Evolutionary conservation across 192 early-diverging fungal species (phyloP).

Genomic region (Backusella liffmaniae): DNA sequence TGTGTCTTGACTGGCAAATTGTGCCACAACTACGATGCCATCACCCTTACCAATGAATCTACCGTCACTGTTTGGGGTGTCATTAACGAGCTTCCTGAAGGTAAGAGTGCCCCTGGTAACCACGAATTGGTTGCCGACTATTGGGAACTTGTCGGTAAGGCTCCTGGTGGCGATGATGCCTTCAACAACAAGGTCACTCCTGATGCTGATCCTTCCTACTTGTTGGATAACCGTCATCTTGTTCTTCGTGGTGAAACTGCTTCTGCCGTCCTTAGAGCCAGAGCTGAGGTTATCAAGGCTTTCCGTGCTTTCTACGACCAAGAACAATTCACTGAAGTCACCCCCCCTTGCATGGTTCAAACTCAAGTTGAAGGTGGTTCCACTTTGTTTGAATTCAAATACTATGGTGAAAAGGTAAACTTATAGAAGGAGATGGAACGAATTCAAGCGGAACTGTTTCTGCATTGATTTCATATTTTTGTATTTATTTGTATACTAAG

Average conservation of each 20-base stretch:
- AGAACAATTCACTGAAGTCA: constrained; percentile 82
- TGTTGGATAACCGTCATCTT: constrained; percentile 94
- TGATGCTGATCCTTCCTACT: constrained; percentile 84
- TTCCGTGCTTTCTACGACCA: constrained; percentile 96
- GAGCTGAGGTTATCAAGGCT: constrained; percentile 81
- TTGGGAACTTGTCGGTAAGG: constrained; percentile 92
- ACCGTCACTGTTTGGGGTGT: constrained; percentile 88
- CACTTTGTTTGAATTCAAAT: constrained; percentile 93
- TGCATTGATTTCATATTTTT: no score
- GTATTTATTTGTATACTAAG: no score
- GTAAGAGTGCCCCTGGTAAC: constrained; percentile 94
- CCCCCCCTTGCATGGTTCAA: constrained; percentile 99
- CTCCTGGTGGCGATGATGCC: constrained; percentile 93
- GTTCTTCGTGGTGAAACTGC: constrained; percentile 93
- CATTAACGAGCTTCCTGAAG: constrained; percentile 84
- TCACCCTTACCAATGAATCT: constrained; percentile 91
- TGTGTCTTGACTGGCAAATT: constrained; percentile 85
- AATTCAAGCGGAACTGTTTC: no score
- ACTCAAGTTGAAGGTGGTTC: constrained; percentile 98
- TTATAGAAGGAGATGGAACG: not conserved
- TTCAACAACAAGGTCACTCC: constrained; percentile 87
- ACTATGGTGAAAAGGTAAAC: constrained; percentile 87
- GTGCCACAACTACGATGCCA: constrained; percentile 93
- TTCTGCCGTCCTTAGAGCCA: constrained; percentile 83
- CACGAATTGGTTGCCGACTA: constrained; percentile 95